Evolutionary conservation across 2,329 filamentous ascomycete species (phyloP), one percentile per base, ranked within the genome.

Genomic region (Aspergillus viridinutans): DNA sequence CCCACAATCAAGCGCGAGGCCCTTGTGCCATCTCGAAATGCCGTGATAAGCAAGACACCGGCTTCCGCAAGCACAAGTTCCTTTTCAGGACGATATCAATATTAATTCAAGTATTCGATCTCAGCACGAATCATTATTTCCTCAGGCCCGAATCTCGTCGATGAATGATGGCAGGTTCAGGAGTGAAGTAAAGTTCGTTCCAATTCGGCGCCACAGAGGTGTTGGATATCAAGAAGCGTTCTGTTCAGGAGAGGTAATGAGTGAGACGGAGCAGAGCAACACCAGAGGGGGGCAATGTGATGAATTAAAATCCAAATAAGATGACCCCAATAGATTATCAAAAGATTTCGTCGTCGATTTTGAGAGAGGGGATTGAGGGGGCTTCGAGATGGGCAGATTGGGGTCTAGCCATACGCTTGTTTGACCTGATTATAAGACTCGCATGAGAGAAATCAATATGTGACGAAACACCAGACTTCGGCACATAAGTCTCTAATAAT

Each of bases 1-100:
- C 25, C n/a, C 50, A 42, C 28, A 52, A 53, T 61, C 52, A 62
- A 40, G 51, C 50, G 25, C 45, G 55, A 40, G 56, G 48, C 21
- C 47, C 42, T 32, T 42, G 59, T 65, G 61, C 63, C 64, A 66
- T 66, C 47, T 50, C 57, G 52, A 45, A 49, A 50, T 17, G 49
- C 50, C 26, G 40, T 20, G 29, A 53, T 47, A 23, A 21, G 32
- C 12, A 52, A 42, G 42, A 50, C 43, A 14, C 21, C 3, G 43
- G 43, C 21, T 17, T 47, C 21, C 43, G 23, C 43, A 47, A 25
- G 9, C 21, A 14, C 49, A 51, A 23, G n/a, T 35, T 21, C 14
- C n/a, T 10, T 21, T 6, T 26, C 9, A 14, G 10, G 14, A 23
- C 8, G 20, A 23, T 47, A 8, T 26, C 21, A 47, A 7, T 9